Conservation (phyloP, 148 eudicot species). For the Spergularia bocconei region DNA sequence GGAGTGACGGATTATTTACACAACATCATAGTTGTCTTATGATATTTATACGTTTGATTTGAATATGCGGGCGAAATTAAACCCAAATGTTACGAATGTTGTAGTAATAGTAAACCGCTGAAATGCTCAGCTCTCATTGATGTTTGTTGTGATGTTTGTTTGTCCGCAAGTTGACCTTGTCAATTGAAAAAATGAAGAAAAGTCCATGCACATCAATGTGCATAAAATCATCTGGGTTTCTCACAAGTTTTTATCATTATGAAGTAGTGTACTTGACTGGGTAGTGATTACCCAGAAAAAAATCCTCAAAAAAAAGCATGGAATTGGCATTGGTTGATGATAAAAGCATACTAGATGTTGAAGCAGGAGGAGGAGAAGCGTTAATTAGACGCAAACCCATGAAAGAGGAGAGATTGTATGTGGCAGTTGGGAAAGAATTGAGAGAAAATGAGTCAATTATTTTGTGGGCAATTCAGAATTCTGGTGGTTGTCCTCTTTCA, state of each 20-base stretch:
- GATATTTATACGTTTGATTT: too few species aligned
- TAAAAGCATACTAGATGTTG: conserved; percentile 10
- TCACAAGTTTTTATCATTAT: neutral
- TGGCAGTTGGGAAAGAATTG: conserved; percentile 60
- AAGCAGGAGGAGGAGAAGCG: conserved; percentile 18
- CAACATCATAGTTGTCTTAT: too few species aligned
- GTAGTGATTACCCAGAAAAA: neutral
- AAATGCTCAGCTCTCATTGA: too few species aligned
- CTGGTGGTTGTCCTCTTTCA: conserved; percentile 43
- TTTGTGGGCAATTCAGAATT: conserved; percentile 63
- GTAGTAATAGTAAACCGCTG: too few species aligned
- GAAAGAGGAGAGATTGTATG: conserved; percentile 34
- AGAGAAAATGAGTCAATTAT: conserved; percentile 46
- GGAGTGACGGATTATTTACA: too few species aligned
- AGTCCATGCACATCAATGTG: neutral
- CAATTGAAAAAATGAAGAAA: neutral
- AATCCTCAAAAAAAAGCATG: neutral
- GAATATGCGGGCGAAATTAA: too few species aligned
- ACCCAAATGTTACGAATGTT: too few species aligned
- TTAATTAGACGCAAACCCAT: neutral
- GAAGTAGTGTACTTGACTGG: neutral
- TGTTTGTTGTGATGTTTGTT: too few species aligned
- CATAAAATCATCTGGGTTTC: neutral
- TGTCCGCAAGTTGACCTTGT: neutral
- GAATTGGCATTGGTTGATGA: conserved; percentile 23